Base-by-base conservation (phyloP, 1,139 yeast species). In the Spathaspora sp. region DNA sequence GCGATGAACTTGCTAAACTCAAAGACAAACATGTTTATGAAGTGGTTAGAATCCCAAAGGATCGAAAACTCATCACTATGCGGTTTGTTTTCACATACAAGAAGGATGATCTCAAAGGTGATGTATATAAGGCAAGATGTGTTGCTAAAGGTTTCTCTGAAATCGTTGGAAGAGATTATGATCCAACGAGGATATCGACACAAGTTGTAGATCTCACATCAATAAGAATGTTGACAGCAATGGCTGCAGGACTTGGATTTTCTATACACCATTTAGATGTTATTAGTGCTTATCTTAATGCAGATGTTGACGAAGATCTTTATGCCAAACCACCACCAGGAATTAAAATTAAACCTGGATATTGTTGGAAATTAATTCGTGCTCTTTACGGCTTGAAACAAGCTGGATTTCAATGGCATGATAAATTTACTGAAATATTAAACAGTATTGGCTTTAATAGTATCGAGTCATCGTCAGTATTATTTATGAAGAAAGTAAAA, bases 341-440 rank as follows among this genome's bases (percentile, higher is more conserved):
- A 2, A 13, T 13, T 17, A 24, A 27, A 2, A 23, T 3, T 8
- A 17, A 36, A 40, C n/a, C 13, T 38, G 38, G 23, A 7, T 23
- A 37, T 25, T 29, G 42, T 37, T 47, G 48, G 50, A 17, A 20
- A 5, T 41, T 47, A 17, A 33, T 29, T 10, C 27, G 40, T 15
- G 33, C 48, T 2, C 27, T 47, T 2, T 45, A 47, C 42, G 48
- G 50, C 4, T 13, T 47, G 13, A 47, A 45, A 17, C 50, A 47
- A 39, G 27, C 44, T 7, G 48, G 44, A 5, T 42, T 17, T 15
- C 33, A 36, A 24, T 45, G 48, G 48, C 37, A 15, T 24, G 15
- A 17, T 3, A 31, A 17, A 3, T 18, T 47, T 9, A 37, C 25
- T 6, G 29, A 37, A 13, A 33, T 41, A 10, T 41, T 46, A 6